phyloP scores from a whole-genome alignment of 2,329 filamentous ascomycete species.

The Tolypocladium sp. region DNA sequence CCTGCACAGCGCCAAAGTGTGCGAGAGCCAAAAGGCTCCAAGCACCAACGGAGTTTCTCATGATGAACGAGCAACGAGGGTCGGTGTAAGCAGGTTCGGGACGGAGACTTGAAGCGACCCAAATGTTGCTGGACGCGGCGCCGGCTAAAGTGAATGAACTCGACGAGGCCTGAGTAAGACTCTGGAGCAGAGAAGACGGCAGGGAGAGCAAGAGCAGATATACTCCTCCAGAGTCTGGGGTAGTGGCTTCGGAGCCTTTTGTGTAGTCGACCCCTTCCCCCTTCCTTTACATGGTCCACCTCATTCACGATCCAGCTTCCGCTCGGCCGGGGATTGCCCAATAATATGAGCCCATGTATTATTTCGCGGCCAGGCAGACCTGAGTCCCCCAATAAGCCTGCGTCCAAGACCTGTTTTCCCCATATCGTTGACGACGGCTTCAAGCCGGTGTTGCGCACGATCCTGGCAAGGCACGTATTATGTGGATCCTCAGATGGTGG shows the following conservation, averaged over 20 bases:
- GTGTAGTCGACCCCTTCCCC: not conserved
- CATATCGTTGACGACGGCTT: not conserved
- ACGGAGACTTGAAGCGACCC: not conserved
- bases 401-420: not conserved
- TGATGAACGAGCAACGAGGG: constrained; percentile 1
- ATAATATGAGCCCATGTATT: not conserved
- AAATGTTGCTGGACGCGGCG: not conserved
- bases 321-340: not conserved
- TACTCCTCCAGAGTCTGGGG: not conserved
- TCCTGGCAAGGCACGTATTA: not conserved
- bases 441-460: not conserved
- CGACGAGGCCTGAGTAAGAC: not conserved
- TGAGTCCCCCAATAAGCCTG: not conserved
- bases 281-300: not conserved
- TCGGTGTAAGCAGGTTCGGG: not conserved
- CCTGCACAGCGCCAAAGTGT: constrained; percentile 5
- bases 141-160: not conserved
- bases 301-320: not conserved
- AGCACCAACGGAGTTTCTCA: constrained; percentile 4
- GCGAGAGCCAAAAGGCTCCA: constrained; percentile 11
- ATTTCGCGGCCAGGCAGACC: not conserved
- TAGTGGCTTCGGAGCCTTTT: not conserved
- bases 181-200: not conserved
- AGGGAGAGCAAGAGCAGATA: not conserved
- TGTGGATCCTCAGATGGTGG: not conserved